Evolutionary conservation across 805 yeast genomes (phyloP).

Genomic region (Myxozyma neotropica): DNA sequence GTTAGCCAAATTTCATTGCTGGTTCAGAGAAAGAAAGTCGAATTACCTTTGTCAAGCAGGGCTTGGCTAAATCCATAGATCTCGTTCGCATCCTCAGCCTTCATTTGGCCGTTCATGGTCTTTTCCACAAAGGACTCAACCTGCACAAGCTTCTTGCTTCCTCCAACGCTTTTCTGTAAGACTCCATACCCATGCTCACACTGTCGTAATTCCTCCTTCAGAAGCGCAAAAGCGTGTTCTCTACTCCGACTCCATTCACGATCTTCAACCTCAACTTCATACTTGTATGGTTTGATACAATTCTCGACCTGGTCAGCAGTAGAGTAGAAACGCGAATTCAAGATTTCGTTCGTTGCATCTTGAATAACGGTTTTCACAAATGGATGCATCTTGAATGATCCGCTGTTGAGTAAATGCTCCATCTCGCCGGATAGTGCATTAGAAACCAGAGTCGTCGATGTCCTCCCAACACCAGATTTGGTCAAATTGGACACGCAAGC

Average conservation of each 20-base stretch:
- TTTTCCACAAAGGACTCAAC: conserved; percentile 67
- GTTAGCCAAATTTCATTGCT: not conserved
- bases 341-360: conserved; percentile 81
- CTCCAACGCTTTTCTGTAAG: conserved; percentile 74
- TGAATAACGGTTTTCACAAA: conserved; percentile 76
- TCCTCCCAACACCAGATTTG: conserved; percentile 89
- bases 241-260: conserved; percentile 87
- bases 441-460: conserved; percentile 80
- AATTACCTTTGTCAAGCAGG: conserved; percentile 59
- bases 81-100: conserved; percentile 55
- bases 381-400: conserved; percentile 84
- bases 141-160: conserved; percentile 70
- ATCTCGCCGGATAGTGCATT: conserved; percentile 78
- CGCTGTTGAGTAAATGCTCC: conserved; percentile 67
- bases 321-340: conserved; percentile 76
- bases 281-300: conserved; percentile 96
- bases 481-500: conserved; percentile 81
- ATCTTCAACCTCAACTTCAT: conserved; percentile 94
- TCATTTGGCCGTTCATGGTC: conserved; percentile 24
- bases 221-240: conserved; percentile 69
- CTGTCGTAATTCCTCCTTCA: conserved; percentile 84
- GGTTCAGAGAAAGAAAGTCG: not conserved
- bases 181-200: conserved; percentile 65
- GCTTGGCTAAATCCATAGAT: conserved; percentile 82
- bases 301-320: conserved; percentile 99